Conservation (phyloP, 1,139 yeast genomes). For the Candida mesenterica region DNA sequence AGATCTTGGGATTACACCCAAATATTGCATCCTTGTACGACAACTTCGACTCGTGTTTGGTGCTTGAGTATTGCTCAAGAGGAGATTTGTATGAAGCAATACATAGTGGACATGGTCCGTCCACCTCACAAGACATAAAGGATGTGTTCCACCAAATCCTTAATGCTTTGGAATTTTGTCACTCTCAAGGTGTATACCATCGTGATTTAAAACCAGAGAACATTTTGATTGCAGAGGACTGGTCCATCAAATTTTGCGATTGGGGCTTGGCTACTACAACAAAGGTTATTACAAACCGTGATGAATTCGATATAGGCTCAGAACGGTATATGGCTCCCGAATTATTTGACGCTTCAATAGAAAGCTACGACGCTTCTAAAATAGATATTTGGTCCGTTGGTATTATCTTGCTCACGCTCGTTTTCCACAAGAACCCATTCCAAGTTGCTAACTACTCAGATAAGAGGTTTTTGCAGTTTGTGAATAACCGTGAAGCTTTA, state of each 20-base stretch:
- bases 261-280: conserved; percentile 88
- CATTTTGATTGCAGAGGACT: conserved; percentile 73
- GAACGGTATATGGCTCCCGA: conserved; percentile 99
- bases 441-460: conserved; percentile 80
- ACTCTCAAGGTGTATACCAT: conserved; percentile 70
- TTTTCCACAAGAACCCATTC: conserved; percentile 91
- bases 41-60: conserved; percentile 74
- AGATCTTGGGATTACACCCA: conserved; percentile 62
- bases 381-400: conserved; percentile 95
- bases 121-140: conserved; percentile 69
- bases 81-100: conserved; percentile 96
- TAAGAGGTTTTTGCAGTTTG: conserved; percentile 83
- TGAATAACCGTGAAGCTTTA: conserved; percentile 81
- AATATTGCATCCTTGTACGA: conserved; percentile 70
- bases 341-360: conserved; percentile 60
- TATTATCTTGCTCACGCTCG: conserved; percentile 76
- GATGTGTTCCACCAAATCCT: conserved; percentile 76
- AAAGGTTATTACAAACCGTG: conserved; percentile 45
- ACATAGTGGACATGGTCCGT: conserved; percentile 76
- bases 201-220: conserved; percentile 92
- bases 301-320: conserved; percentile 88
- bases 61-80: conserved; percentile 83
- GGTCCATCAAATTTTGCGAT: conserved; percentile 81
- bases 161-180: conserved; percentile 78
- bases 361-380: conserved; percentile 76